phyloP scores from a whole-genome alignment of 2,329 filamentous ascomycete species.

The Botrytis paeoniae region DNA sequence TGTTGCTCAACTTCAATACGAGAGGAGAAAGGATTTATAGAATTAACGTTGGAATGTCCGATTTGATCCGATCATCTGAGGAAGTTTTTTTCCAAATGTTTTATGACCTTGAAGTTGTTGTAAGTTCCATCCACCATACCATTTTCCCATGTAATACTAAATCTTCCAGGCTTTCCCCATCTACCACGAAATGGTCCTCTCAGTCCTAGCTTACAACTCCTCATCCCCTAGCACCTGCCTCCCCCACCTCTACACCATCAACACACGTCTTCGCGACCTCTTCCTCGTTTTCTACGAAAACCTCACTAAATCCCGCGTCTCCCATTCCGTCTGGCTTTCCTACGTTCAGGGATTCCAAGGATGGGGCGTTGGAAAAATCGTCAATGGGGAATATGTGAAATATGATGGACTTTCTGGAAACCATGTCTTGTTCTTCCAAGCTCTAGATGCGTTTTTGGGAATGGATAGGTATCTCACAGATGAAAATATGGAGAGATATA shows the following conservation, averaged over 20 bases:
- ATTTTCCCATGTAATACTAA: background rate
- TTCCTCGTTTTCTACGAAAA: slow-evolving; percentile 18
- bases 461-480: background rate
- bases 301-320: background rate
- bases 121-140: background rate
- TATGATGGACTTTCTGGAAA: slow-evolving; percentile 16
- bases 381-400: slow-evolving; percentile 2
- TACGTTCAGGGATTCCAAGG: slow-evolving; percentile 17
- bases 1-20: slow-evolving; percentile 6
- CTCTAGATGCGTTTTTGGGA: slow-evolving; percentile 3
- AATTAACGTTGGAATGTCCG: slow-evolving; percentile 11
- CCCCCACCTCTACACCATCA: background rate
- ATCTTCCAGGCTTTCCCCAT: slow-evolving; percentile 6
- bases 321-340: slow-evolving; percentile 3
- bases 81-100: slow-evolving; percentile 19
- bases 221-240: background rate
- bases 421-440: slow-evolving; percentile 16
- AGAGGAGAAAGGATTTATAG: slow-evolving; percentile 9
- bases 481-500: background rate
- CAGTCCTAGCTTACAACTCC: background rate
- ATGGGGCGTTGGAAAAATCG: slow-evolving; percentile 8
- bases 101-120: slow-evolving; percentile 17
- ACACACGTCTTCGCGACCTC: background rate
- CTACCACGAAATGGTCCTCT: slow-evolving; percentile 10
- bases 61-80: slow-evolving; percentile 13